phyloP scores from a whole-genome alignment of 352 stramenopile genomes.

The Globisporangium echinulatum region DNA sequence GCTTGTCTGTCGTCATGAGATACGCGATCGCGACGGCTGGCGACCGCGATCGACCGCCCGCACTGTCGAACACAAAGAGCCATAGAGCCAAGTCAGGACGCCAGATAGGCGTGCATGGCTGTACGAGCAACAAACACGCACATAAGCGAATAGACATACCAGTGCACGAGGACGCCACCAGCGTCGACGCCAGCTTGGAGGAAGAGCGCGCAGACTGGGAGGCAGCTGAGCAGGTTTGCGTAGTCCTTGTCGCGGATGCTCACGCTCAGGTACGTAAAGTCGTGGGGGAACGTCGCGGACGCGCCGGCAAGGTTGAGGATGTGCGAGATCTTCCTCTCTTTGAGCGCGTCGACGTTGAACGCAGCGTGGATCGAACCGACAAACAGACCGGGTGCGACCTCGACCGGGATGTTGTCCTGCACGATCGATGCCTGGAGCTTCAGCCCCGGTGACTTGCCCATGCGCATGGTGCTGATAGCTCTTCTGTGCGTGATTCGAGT shows the following conservation, averaged over 20 bases:
- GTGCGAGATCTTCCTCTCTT: conserved; percentile 70
- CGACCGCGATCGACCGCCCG: conserved; percentile 76
- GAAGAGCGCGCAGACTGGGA: conserved; percentile 75
- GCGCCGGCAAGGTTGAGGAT: conserved; percentile 83
- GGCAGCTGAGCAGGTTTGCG: conserved; percentile 80
- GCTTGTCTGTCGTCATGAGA: conserved; percentile 64
- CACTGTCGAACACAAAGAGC: conserved; percentile 15
- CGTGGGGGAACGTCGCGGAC: conserved; percentile 81
- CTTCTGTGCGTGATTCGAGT: too few relatives aligned
- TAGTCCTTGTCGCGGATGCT: conserved; percentile 88
- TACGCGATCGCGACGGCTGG: conserved; percentile 74
- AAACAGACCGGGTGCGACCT: conserved; percentile 64
- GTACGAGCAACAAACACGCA: neutral
- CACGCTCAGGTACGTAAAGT: conserved; percentile 89
- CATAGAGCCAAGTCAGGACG: neutral
- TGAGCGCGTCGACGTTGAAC: conserved; percentile 82
- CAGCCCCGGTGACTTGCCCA: conserved; percentile 52
- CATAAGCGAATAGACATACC: conserved; percentile 18
- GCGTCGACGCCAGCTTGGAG: conserved; percentile 59
- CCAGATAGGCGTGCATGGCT: neutral
- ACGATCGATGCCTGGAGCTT: conserved; percentile 58
- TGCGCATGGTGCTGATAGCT: conserved; percentile 9
- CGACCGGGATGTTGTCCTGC: conserved; percentile 82
- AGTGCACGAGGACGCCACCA: conserved; percentile 81
- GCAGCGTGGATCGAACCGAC: conserved; percentile 83